Evolutionary conservation across 352 stramenopile genomes (phyloP).

Genomic region (Sclerospora graminicola): DNA sequence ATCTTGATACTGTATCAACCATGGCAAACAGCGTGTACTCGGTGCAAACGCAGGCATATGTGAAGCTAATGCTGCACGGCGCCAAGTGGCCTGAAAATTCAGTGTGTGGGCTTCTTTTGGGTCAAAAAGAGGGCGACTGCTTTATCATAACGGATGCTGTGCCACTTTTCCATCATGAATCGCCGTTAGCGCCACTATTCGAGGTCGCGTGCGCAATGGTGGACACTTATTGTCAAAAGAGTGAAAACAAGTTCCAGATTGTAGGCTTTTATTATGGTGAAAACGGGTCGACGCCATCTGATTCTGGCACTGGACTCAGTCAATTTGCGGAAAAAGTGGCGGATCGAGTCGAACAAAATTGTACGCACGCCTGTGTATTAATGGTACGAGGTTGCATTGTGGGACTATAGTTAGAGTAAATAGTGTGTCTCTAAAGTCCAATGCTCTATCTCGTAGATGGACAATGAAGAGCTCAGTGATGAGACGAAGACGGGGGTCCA

Average conservation of each 20-base stretch:
- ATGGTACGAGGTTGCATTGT: too few relatives aligned
- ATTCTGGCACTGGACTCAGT: constrained; percentile 27
- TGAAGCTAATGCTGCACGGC: constrained; percentile 69
- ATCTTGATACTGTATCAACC: constrained; percentile 2
- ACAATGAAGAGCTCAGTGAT: constrained; percentile 44
- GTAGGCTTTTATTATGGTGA: constrained; percentile 56
- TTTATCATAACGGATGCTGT: constrained; percentile 49
- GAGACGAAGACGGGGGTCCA: constrained; percentile 45
- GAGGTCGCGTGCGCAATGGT: constrained; percentile 63
- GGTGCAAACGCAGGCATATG: constrained; percentile 45
- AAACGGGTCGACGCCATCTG: constrained; percentile 20
- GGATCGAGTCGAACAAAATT: constrained; percentile 56
- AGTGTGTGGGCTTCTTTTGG: constrained; percentile 48
- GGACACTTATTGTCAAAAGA: constrained; percentile 36
- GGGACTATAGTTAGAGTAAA: too few relatives aligned
- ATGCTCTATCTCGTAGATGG: constrained; percentile 24
- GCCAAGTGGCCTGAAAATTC: constrained; percentile 41
- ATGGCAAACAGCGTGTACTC: constrained; percentile 48
- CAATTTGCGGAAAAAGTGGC: constrained; percentile 55
- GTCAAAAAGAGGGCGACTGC: constrained; percentile 31
- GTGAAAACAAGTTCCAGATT: constrained; percentile 38
- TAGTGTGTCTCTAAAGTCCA: too few relatives aligned
- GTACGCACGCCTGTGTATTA: constrained; percentile 57
- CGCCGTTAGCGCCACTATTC: constrained; percentile 49
- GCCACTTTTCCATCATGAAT: constrained; percentile 73